Base-by-base conservation (phyloP, 768 basidiomycete species). In the Suillus variegatus region DNA sequence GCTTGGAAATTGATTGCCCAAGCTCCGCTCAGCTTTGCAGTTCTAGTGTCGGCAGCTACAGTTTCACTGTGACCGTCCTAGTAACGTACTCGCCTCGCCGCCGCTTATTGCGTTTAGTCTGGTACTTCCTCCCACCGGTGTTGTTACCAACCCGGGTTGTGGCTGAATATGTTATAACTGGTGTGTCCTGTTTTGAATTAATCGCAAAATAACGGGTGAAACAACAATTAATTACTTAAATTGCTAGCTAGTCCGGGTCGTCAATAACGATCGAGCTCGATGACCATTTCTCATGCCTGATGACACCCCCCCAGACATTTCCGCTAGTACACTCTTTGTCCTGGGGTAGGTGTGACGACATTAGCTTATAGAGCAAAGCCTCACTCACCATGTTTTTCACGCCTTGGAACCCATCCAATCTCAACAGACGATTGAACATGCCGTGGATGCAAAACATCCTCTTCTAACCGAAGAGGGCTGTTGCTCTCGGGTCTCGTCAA, bases 381-480 rank as follows among this genome's bases (percentile, higher is more conserved):
- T 51, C 51, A 28, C 51, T 51, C 51, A 16, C 51, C 51, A 51
- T 51, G 51, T 51, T 51, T 51, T 51, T 28, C 51, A 51, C 14
- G 7, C 25, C 51, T 14, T 51, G 25, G 14, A 51, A 51, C 25
- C 25, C 51, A 28, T 28, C 25, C 25, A 28, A 51, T 25, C 14
- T 51, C 51, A 28, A 51, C 51, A 16, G 25, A 51, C 25, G 16
- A 51, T 51, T 25, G 49, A 51, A 25, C 13, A 51, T 49, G 49
- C 14, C 49, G 5, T 2, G n/a, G 49, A 51, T 51, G 22, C 6
- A 8, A 22, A 49, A 49, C 6, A 51, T 25, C 13, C 49, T 12
- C 49, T 51, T 51, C 49, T 51, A 22, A 49, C 47, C 22, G 3
- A 49, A 49, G n/a, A 47, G 32, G 32, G 32, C 10, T 38, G 36